Conservation (phyloP, 2,329 filamentous ascomycete genomes). For the Calcarisporium arbuscula region DNA sequence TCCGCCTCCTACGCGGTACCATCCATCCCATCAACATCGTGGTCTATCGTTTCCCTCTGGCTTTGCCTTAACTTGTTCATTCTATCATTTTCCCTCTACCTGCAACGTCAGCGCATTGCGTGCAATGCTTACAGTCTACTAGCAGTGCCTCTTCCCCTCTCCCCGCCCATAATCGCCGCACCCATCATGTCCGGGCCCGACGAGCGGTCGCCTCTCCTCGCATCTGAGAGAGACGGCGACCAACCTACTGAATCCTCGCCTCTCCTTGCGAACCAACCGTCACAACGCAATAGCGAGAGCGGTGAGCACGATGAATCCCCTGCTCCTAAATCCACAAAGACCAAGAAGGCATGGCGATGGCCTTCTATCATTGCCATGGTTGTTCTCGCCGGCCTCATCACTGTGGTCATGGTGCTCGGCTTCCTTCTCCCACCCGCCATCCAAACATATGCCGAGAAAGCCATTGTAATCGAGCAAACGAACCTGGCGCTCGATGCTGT, state of each 20-base stretch:
- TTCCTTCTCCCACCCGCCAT: conserved; percentile 77
- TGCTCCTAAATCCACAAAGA: too few relatives aligned
- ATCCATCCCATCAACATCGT: too few relatives aligned
- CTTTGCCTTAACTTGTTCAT: neutral
- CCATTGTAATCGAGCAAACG: conserved; percentile 74
- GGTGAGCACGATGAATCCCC: conserved; percentile 17
- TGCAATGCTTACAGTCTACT: neutral
- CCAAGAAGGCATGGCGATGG: conserved; percentile 49
- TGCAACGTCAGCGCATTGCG: too few relatives aligned
- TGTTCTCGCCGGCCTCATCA: conserved; percentile 53
- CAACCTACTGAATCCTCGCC: conserved; percentile 42
- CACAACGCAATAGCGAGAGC: conserved; percentile 25
- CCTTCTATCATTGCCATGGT: conserved; percentile 70
- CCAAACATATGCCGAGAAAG: conserved; percentile 80
- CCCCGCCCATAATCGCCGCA: conserved; percentile 1
- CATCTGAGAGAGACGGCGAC: conserved; percentile 21
- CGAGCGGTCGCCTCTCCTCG: conserved; percentile 40
- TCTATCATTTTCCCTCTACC: neutral
- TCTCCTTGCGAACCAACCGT: conserved; percentile 31
- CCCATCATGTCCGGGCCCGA: conserved; percentile 38
- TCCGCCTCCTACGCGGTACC: too few relatives aligned
- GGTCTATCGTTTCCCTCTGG: too few relatives aligned
- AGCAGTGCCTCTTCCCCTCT: conserved; percentile 1
- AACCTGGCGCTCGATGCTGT: conserved; percentile 81
- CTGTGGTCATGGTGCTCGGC: conserved; percentile 67